These are phyloP conservation scores for Pseudevernia furfuracea DNA, from an alignment of 495 filamentous ascomycete genomes.

Conservation along the genomic window DNA sequence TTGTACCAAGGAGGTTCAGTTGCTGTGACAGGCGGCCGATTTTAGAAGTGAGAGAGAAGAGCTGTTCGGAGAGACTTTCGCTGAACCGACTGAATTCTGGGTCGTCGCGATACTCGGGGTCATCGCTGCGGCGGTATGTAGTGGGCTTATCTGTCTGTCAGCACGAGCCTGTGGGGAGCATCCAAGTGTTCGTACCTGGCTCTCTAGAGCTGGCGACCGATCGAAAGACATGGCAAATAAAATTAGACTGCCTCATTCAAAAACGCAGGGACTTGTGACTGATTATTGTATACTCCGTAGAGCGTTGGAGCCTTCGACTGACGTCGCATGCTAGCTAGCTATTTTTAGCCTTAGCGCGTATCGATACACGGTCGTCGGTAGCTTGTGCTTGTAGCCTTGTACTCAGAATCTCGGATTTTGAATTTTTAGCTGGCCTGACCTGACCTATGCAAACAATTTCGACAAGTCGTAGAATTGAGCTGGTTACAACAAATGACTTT, in stretches of 20 bases:
- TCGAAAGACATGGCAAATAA: conserved; percentile 18
- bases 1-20: conserved; percentile 76
- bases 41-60: conserved; percentile 81
- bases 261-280: background rate
- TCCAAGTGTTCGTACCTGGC: conserved; percentile 13
- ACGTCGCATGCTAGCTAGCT: conserved; percentile 9
- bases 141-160: conserved; percentile 46
- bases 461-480: too few species aligned
- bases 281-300: background rate
- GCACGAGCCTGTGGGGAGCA: background rate
- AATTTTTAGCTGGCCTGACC: too few species aligned
- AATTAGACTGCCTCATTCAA: background rate
- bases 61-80: conserved; percentile 69
- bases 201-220: conserved; percentile 21
- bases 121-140: conserved; percentile 57
- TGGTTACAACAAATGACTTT: too few species aligned
- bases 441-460: too few species aligned
- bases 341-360: conserved; percentile 2
- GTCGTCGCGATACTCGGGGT: conserved; percentile 72
- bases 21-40: conserved; percentile 73
- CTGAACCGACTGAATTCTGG: conserved; percentile 83
- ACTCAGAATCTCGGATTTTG: too few species aligned
- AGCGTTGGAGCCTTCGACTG: conserved; percentile 6
- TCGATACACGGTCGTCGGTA: too few species aligned
- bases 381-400: too few species aligned